A percentile compares a stretch with the other conserved stretches of the same genome.
phyloP scores from a whole-genome alignment of 352 stramenopile genomes.

The Phytophthora pini region DNA sequence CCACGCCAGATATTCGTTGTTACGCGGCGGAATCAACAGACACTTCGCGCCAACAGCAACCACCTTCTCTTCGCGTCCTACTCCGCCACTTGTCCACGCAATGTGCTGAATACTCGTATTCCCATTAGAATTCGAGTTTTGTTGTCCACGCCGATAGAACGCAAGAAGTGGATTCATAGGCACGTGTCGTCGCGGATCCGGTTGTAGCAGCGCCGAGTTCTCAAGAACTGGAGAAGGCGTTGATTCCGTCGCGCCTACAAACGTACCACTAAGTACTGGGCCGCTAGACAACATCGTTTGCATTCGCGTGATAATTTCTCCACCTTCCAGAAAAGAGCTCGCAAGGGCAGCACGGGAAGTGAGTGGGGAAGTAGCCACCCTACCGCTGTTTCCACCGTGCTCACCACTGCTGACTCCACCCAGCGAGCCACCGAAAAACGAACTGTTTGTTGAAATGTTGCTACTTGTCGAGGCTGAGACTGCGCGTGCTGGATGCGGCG shows the following conservation, averaged over 20 bases:
- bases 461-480: not conserved
- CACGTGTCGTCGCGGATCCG: slow-evolving; percentile 57
- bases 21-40: slow-evolving; percentile 63
- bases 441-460: slow-evolving; percentile 18
- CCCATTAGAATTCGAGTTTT: slow-evolving; percentile 2
- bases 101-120: slow-evolving; percentile 51
- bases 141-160: slow-evolving; percentile 42
- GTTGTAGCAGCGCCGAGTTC: slow-evolving; percentile 55
- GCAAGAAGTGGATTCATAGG: slow-evolving; percentile 52
- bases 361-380: slow-evolving; percentile 31
- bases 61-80: slow-evolving; percentile 58
- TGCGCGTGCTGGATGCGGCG: slow-evolving; percentile 66
- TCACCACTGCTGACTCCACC: slow-evolving; percentile 9
- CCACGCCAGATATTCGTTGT: slow-evolving; percentile 78
- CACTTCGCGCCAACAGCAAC: slow-evolving; percentile 52
- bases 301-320: slow-evolving; percentile 71
- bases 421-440: slow-evolving; percentile 23
- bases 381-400: slow-evolving; percentile 2
- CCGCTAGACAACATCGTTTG: slow-evolving; percentile 69
- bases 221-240: slow-evolving; percentile 47
- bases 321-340: slow-evolving; percentile 72
- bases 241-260: slow-evolving; percentile 31
- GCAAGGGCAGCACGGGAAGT: slow-evolving; percentile 44
- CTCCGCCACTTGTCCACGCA: slow-evolving; percentile 47
- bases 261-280: slow-evolving; percentile 24